These are phyloP conservation scores for Emergomyces pasteurianus DNA, from an alignment of 2,329 filamentous ascomycete genomes.

Conservation along the genomic window DNA sequence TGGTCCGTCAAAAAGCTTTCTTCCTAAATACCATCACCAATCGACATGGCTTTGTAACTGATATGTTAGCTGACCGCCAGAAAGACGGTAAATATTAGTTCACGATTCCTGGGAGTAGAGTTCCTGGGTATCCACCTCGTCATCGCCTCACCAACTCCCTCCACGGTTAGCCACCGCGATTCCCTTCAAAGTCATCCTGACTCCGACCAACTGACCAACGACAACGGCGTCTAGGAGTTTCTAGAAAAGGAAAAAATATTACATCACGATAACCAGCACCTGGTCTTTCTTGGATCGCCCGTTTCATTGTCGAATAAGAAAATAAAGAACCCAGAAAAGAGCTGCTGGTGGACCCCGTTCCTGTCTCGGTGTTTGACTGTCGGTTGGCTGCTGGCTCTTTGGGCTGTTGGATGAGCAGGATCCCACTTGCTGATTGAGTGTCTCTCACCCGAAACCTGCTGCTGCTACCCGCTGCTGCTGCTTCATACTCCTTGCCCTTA, in stretches of 20 bases:
- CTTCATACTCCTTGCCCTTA: background rate
- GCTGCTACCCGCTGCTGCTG: background rate
- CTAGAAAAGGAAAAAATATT: background rate
- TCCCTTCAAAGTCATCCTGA: background rate
- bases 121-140: background rate
- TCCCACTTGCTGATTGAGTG: background rate
- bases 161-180: too few relatives aligned
- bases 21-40: background rate
- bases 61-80: background rate
- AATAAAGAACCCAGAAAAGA: background rate
- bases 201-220: background rate
- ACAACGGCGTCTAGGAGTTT: background rate
- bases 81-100: background rate
- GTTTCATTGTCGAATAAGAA: background rate
- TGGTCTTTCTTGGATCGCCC: background rate
- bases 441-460: background rate
- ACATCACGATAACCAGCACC: background rate
- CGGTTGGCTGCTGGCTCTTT: background rate
- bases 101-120: background rate
- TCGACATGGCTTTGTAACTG: background rate
- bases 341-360: background rate
- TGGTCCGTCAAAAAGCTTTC: background rate
- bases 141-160: too few relatives aligned
- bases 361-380: too few relatives aligned
- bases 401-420: background rate